phyloP scores from a whole-genome alignment of 148 eudicot genomes.

The Amaranthus hypochondriacus region DNA sequence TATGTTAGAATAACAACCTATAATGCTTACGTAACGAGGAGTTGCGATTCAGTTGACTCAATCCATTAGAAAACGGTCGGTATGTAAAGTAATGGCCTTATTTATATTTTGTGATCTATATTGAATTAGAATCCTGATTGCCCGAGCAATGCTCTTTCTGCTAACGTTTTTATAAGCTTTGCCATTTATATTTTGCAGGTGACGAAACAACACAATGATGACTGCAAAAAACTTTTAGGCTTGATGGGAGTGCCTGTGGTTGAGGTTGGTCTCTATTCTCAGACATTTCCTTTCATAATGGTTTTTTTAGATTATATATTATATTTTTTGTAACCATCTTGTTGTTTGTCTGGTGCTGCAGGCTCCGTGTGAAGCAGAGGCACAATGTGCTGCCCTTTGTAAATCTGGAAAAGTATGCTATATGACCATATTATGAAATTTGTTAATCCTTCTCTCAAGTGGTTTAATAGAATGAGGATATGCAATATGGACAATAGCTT shows the following conservation, averaged over 20 bases:
- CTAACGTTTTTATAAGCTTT: neutral
- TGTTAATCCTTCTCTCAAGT: neutral
- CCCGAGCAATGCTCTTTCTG: neutral
- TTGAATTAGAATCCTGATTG: neutral
- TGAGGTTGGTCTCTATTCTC: conserved; percentile 47
- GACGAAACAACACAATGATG: conserved; percentile 90
- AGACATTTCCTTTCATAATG: neutral
- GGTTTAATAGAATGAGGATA: neutral
- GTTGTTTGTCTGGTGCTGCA: conserved; percentile 26
- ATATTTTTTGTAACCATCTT: conserved; percentile 10
- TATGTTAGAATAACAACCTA: too few relatives aligned
- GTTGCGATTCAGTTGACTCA: too few relatives aligned
- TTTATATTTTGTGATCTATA: too few relatives aligned
- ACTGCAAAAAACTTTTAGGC: conserved; percentile 77
- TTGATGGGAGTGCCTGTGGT: conserved; percentile 98
- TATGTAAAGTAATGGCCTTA: too few relatives aligned
- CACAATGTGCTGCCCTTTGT: conserved; percentile 96
- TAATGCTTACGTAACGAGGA: too few relatives aligned
- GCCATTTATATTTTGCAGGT: conserved; percentile 42
- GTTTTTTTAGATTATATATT: neutral
- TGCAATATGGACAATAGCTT: too few relatives aligned
- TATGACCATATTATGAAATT: neutral
- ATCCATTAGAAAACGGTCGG: too few relatives aligned
- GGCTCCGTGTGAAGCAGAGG: conserved; percentile 99
- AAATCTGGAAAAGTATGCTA: conserved; percentile 77